Conservation (phyloP, 1,139 yeast species). For the Candida albicans region DNA sequence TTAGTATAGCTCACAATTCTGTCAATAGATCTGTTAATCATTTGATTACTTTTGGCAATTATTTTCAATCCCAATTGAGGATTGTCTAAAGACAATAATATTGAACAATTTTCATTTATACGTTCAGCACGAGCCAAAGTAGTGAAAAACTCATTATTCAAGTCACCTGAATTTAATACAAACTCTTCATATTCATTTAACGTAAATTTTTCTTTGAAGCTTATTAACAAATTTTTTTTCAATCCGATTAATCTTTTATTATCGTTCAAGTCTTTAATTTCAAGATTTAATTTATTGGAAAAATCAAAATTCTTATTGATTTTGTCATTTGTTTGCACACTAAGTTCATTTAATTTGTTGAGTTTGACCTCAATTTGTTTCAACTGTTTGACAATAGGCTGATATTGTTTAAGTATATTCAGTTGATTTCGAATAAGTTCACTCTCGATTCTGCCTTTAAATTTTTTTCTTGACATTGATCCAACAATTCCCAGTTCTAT, state of each 20-base stretch:
- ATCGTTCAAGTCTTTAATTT: constrained; percentile 41
- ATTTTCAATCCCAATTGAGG: constrained; percentile 72
- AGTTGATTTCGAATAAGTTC: constrained; percentile 67
- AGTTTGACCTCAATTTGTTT: constrained; percentile 41
- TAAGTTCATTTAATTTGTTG: constrained; percentile 38
- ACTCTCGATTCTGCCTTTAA: constrained; percentile 70
- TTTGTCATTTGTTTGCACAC: constrained; percentile 33
- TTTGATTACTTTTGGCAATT: constrained; percentile 58
- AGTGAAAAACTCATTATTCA: constrained; percentile 60
- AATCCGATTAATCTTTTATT: constrained; percentile 45
- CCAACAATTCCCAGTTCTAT: constrained; percentile 60
- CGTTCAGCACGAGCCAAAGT: constrained; percentile 60
- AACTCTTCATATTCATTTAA: constrained; percentile 73
- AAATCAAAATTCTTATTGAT: constrained; percentile 29
- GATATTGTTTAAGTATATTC: constrained; percentile 58
- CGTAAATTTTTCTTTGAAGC: constrained; percentile 66
- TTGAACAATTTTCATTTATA: constrained; percentile 68
- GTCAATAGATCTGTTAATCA: constrained; percentile 52
- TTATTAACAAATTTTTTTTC: constrained; percentile 55
- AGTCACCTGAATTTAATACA: constrained; percentile 40
- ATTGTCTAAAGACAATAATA: constrained; percentile 65
- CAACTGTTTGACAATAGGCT: constrained; percentile 52
- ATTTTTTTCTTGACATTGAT: constrained; percentile 53
- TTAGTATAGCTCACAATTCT: constrained; percentile 42
- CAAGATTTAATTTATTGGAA: constrained; percentile 27